Percentiles rank a stretch among this genome's conserved stretches.
phyloP scores from a whole-genome alignment of 1,284 basidiomycete genomes.

The Wolfiporia cocos region DNA sequence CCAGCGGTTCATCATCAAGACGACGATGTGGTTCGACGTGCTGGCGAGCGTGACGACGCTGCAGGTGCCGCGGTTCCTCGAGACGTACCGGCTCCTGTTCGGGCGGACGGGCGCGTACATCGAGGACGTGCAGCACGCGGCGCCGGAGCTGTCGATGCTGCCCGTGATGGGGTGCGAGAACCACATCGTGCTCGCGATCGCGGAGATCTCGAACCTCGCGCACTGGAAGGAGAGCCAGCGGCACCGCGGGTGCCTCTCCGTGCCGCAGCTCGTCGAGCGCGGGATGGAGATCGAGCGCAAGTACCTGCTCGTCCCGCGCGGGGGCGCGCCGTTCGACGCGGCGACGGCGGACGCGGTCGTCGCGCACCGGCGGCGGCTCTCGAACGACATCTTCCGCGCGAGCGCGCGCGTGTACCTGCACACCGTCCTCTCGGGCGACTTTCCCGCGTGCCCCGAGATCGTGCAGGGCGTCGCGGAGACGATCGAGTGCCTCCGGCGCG shows the following conservation, averaged over 20 bases:
- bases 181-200: slow-evolving; percentile 68
- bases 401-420: slow-evolving; percentile 67
- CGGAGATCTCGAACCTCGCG: slow-evolving; percentile 63
- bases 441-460: slow-evolving; percentile 58
- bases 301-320: slow-evolving; percentile 22
- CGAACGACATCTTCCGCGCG: slow-evolving; percentile 70
- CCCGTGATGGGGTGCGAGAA: slow-evolving; percentile 83
- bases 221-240: slow-evolving; percentile 51
- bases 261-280: slow-evolving; percentile 49
- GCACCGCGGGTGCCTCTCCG: slow-evolving; percentile 39
- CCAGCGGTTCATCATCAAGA: slow-evolving; percentile 68
- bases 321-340: slow-evolving; percentile 9
- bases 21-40: slow-evolving; percentile 83
- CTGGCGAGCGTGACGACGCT: slow-evolving; percentile 66
- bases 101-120: slow-evolving; percentile 35
- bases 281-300: slow-evolving; percentile 47
- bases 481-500: slow-evolving; percentile 40
- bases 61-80: slow-evolving; percentile 49
- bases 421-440: slow-evolving; percentile 63
- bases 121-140: slow-evolving; percentile 21
- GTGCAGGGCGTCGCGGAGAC: slow-evolving; percentile 46
- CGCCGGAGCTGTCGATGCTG: slow-evolving; percentile 56
- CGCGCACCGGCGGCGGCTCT: slow-evolving; percentile 40
- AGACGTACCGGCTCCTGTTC: slow-evolving; percentile 53
- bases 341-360: slow-evolving; percentile 20